These are phyloP conservation scores for Chloroidium sp. DNA, from an alignment of 163 green algal species.

Conservation along the genomic window DNA sequence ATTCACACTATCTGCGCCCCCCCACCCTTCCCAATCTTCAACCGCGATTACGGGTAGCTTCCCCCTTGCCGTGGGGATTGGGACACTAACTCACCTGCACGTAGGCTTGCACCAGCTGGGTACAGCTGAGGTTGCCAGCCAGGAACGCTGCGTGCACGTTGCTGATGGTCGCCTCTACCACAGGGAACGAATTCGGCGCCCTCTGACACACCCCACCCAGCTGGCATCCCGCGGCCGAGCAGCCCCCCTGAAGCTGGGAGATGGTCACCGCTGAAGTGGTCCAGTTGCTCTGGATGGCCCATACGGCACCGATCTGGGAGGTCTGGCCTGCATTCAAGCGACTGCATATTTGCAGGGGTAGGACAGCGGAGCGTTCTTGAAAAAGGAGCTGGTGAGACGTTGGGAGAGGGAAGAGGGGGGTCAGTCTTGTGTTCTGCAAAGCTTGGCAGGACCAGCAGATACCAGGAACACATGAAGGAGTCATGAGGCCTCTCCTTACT, in stretches of 20 bases:
- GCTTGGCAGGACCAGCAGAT: too few species aligned
- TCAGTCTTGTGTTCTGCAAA: too few species aligned
- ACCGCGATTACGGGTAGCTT: background rate
- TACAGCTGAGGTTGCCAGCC: slow-evolving; percentile 29
- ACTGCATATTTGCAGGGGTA: too few species aligned
- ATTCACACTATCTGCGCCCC: background rate
- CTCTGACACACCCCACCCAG: background rate
- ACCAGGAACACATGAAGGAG: too few species aligned
- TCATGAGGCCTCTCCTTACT: too few species aligned
- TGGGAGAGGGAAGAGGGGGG: too few species aligned
- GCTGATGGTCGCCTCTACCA: slow-evolving; percentile 32
- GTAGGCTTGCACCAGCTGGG: slow-evolving; percentile 21
- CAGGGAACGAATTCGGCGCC: slow-evolving; percentile 9
- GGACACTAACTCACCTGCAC: slow-evolving; percentile 11
- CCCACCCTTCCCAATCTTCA: too few species aligned
- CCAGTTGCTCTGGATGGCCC: slow-evolving; percentile 9
- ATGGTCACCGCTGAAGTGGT: slow-evolving; percentile 14
- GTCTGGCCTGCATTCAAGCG: too few species aligned
- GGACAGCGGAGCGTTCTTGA: too few species aligned
- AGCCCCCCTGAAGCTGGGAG: slow-evolving; percentile 2
- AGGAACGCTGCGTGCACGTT: slow-evolving; percentile 19
- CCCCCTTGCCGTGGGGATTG: background rate
- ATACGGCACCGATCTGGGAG: too few species aligned
- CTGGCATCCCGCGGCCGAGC: too few species aligned
- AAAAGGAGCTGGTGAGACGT: too few species aligned